These are phyloP conservation scores for Pseudonitzschia multiseries DNA, from an alignment of 108 stramenopile species.

Conservation along the genomic window DNA sequence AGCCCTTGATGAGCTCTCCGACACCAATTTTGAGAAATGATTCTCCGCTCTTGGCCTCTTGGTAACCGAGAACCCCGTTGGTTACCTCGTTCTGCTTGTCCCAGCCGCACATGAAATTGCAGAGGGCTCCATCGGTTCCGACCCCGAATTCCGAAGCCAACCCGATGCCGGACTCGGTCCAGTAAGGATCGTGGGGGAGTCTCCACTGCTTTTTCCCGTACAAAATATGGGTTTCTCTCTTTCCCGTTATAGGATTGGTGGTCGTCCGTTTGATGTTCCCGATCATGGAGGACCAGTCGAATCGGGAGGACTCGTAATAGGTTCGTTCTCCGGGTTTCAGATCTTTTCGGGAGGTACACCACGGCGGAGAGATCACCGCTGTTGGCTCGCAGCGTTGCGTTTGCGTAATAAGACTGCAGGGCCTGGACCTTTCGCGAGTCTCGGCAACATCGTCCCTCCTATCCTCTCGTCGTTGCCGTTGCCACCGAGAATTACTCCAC, in stretches of 20 bases:
- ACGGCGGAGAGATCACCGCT: slow-evolving; percentile 42
- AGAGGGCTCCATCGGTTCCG: slow-evolving; percentile 73
- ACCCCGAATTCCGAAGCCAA: slow-evolving; percentile 83
- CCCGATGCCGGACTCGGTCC: slow-evolving; percentile 81
- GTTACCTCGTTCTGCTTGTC: slow-evolving; percentile 55
- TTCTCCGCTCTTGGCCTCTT: slow-evolving; percentile 67
- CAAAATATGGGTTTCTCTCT: slow-evolving; percentile 36
- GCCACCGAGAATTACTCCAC: too few species aligned
- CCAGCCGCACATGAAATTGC: slow-evolving; percentile 60
- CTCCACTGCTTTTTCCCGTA: slow-evolving; percentile 69
- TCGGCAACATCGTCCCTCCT: neutral
- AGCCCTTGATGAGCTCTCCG: slow-evolving; percentile 68
- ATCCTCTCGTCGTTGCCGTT: neutral
- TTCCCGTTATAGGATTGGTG: slow-evolving; percentile 13
- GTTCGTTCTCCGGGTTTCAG: slow-evolving; percentile 31
- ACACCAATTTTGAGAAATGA: slow-evolving; percentile 66
- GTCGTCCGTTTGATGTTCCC: slow-evolving; percentile 49
- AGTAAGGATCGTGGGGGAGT: slow-evolving; percentile 66
- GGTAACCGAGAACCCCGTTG: slow-evolving; percentile 81
- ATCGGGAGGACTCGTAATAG: slow-evolving; percentile 64
- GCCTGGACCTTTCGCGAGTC: slow-evolving; percentile 11
- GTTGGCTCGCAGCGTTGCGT: slow-evolving; percentile 52
- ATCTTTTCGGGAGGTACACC: slow-evolving; percentile 50
- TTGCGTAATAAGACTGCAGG: slow-evolving; percentile 29
- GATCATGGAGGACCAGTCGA: slow-evolving; percentile 81